A percentile compares a stretch with the other conserved stretches of the same genome.
Conservation (phyloP, 2,329 filamentous ascomycete genomes). For the Xylaria hypoxylon region DNA sequence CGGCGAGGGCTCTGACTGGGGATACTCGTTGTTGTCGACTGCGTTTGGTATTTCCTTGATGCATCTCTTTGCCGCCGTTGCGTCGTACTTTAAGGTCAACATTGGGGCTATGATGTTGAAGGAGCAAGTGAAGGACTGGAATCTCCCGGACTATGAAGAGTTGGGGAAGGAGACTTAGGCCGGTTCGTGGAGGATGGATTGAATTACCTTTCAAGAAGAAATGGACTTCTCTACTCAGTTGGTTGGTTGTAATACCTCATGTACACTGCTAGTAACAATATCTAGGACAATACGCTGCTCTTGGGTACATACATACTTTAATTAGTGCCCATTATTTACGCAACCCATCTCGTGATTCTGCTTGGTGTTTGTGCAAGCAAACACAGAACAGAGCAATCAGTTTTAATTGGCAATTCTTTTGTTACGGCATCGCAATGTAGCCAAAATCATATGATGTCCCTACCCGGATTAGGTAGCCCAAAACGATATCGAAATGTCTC, state of each 20-base stretch:
- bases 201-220: too few relatives aligned
- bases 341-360: not conserved
- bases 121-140: constrained; percentile 52
- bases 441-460: too few relatives aligned
- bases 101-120: constrained; percentile 49
- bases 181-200: too few relatives aligned
- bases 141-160: constrained; percentile 54
- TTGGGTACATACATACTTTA: not conserved
- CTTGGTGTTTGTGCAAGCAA: not conserved
- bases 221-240: constrained; percentile 5
- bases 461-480: too few relatives aligned
- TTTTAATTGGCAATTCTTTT: too few relatives aligned
- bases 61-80: constrained; percentile 48
- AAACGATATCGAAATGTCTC: too few relatives aligned
- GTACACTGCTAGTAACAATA: not conserved
- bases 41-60: constrained; percentile 50
- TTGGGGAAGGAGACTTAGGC: constrained; percentile 25
- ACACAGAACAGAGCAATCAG: not conserved
- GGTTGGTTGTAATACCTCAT: not conserved
- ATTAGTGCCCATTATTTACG: not conserved
- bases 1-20: constrained; percentile 18
- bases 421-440: too few relatives aligned
- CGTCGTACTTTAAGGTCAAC: constrained; percentile 53
- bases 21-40: constrained; percentile 46
- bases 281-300: not conserved